Evolutionary conservation across 2,329 filamentous ascomycete genomes (phyloP), one percentile per base, ranked within the genome.

Genomic region (Penicillium sp.): DNA sequence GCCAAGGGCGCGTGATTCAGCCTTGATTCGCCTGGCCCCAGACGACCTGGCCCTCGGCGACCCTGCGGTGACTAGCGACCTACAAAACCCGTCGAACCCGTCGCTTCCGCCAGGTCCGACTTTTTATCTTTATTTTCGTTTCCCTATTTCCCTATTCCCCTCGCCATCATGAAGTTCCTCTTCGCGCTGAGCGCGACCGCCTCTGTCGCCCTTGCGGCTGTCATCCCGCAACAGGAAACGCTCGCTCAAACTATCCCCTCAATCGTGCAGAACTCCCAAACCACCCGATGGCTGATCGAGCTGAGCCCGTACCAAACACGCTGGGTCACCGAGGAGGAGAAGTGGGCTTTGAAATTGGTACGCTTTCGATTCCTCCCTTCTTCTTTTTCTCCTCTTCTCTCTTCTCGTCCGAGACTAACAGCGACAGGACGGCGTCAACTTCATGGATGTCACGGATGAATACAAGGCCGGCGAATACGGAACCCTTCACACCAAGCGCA

Each of bases 311-410:
- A 89, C 49, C 82, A 93, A 69, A 92, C 87, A 20, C 79, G 82
- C 79, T 94, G 90, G 89, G 87, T 97, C 26, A 95, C 90, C 0
- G 93, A 97, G 66, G 90, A 96, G 29, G 86, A 97, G 77, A 99
- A 97, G 75, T 97, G 93, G 91, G 86, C 87, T 72, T 77, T 97
- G 58, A 87, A 89, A 67, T 82, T 91, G 62, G 91, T 95, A 81
- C 51, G 84, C 23, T 20, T 32, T 20, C 23, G 17, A 33, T 20
- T 3, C 20, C 12, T 37, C 20, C 12, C 12, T n/a, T n/a, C n/a
- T n/a, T n/a, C n/a, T n/a, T n/a, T n/a, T n/a, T n/a, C n/a, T n/a
- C n/a, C n/a, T n/a, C n/a, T n/a, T n/a, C n/a, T n/a, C n/a, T n/a
- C n/a, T 33, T 23, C 18, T 18, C 27, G 10, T 24, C n/a, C 4